Evolutionary conservation across 2,329 filamentous ascomycete genomes (phyloP).

Genomic region (Diaporthe destruens): DNA sequence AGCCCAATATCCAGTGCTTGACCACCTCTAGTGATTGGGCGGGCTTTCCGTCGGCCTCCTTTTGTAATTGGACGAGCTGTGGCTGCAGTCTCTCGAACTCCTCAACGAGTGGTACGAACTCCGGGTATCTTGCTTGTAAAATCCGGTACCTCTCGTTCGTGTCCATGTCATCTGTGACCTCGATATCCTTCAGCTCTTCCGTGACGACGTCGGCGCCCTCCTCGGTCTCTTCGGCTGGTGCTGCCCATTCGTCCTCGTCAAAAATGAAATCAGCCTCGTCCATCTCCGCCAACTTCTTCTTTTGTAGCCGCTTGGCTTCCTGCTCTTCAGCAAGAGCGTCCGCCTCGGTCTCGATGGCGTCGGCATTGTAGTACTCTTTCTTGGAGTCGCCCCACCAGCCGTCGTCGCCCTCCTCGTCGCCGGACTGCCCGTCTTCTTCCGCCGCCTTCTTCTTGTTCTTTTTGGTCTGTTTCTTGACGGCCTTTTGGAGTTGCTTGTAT

Average conservation of each 20-base stretch:
- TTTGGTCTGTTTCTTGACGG: constrained; percentile 48
- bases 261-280: constrained; percentile 93
- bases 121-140: constrained; percentile 85
- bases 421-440: constrained; percentile 60
- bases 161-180: constrained; percentile 84
- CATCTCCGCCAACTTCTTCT: constrained; percentile 92
- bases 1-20: constrained; percentile 84
- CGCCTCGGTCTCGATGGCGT: constrained; percentile 74
- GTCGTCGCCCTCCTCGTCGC: constrained; percentile 69
- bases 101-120: constrained; percentile 87
- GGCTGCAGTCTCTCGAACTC: constrained; percentile 83
- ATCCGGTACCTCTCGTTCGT: constrained; percentile 81
- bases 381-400: constrained; percentile 89
- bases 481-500: constrained; percentile 41
- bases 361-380: constrained; percentile 93
- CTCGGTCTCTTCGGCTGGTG: constrained; percentile 63
- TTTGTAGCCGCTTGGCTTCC: constrained; percentile 88
- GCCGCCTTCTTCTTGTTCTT: constrained; percentile 65
- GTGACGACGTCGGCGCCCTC: constrained; percentile 75
- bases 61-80: constrained; percentile 69
- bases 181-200: constrained; percentile 86
- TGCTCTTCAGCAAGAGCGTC: constrained; percentile 90
- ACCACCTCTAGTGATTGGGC: constrained; percentile 70
- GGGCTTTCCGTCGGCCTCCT: constrained; percentile 66
- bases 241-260: constrained; percentile 88